These are phyloP conservation scores for Physcomitrellopsis africana DNA, from an alignment of 225 moss, liverwort and hornwort genomes.

Conservation along the genomic window DNA sequence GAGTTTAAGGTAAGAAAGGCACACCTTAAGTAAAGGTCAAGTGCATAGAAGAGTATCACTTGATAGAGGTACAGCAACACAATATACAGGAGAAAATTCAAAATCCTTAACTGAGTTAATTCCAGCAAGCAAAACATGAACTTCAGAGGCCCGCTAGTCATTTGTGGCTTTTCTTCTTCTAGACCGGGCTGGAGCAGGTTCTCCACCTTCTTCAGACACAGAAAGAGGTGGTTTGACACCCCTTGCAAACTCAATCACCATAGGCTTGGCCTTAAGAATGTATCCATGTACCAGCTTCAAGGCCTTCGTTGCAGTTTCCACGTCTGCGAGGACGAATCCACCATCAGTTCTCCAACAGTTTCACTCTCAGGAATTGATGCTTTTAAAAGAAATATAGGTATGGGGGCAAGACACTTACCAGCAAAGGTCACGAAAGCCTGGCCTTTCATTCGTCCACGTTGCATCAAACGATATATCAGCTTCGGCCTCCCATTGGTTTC, in stretches of 20 bases:
- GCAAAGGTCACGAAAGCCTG: conserved; percentile 57
- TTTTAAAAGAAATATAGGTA: not conserved
- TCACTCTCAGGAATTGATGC: not conserved
- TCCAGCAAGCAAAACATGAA: not conserved
- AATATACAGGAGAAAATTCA: not conserved
- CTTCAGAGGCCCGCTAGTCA: conserved; percentile 20
- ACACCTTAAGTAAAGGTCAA: too few relatives aligned
- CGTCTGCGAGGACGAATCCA: conserved; percentile 36
- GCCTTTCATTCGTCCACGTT: conserved; percentile 65
- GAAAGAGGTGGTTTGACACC: conserved; percentile 36
- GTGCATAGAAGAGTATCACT: too few relatives aligned
- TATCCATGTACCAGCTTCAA: conserved; percentile 56
- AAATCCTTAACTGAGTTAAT: not conserved
- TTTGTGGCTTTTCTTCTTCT: conserved; percentile 40
- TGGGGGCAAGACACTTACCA: conserved; percentile 34
- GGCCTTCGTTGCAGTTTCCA: conserved; percentile 41
- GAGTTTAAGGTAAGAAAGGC: too few relatives aligned
- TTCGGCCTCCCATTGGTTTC: conserved; percentile 34
- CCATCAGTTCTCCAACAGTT: conserved; percentile 1
- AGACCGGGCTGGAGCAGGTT: conserved; percentile 16
- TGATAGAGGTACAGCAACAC: not conserved
- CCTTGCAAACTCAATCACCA: conserved; percentile 60
- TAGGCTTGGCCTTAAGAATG: conserved; percentile 48
- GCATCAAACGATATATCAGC: conserved; percentile 57
- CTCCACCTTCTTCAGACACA: conserved; percentile 17